These are phyloP conservation scores for Dictyophora rubrovolvata DNA, from an alignment of 768 basidiomycete genomes.

Conservation along the genomic window DNA sequence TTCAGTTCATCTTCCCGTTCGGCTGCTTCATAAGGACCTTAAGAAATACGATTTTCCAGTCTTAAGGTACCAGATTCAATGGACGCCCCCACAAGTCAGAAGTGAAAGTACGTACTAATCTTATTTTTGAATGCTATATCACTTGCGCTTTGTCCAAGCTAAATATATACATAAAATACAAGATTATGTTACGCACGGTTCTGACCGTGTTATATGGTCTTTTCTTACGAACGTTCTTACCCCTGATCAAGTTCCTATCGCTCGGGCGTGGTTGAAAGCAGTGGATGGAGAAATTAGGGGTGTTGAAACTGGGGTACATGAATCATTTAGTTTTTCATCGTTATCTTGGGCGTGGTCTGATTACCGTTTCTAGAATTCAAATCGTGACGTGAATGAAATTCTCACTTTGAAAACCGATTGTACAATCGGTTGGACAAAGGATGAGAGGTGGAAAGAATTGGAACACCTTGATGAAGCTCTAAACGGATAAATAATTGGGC, in stretches of 20 bases:
- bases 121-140: too few species aligned
- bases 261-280: constrained; percentile 45
- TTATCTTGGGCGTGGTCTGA: background rate
- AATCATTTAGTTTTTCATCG: background rate
- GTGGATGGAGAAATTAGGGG: constrained; percentile 35
- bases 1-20: constrained; percentile 40
- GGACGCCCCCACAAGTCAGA: constrained; percentile 54
- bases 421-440: constrained; percentile 44
- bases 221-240: constrained; percentile 42
- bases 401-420: constrained; percentile 44
- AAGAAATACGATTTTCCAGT: constrained; percentile 47
- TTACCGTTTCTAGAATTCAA: constrained; percentile 11
- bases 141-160: too few species aligned
- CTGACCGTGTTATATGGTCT: constrained; percentile 55
- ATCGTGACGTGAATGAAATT: constrained; percentile 28
- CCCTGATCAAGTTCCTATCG: constrained; percentile 34
- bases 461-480: constrained; percentile 26
- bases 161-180: too few species aligned
- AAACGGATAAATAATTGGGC: background rate
- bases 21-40: constrained; percentile 54
- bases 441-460: constrained; percentile 42
- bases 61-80: constrained; percentile 57
- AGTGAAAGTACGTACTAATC: too few species aligned
- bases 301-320: constrained; percentile 25
- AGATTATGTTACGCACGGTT: constrained; percentile 62